These are phyloP conservation scores for Akebia trifoliata DNA, from an alignment of 164 flowering plant species.

Conservation along the genomic window DNA sequence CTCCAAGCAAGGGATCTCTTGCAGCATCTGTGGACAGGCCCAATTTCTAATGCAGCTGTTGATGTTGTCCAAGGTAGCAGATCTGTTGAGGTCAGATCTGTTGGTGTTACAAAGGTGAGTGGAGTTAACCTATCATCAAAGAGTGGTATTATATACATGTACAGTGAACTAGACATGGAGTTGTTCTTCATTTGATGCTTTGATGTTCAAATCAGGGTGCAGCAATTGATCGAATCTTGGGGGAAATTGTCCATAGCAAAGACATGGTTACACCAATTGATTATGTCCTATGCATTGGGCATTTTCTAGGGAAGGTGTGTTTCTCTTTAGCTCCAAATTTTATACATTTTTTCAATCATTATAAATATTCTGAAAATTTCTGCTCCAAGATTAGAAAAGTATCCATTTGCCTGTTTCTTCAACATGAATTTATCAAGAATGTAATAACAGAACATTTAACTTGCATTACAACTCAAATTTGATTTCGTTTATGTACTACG, in stretches of 20 bases:
- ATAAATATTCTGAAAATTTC: not conserved
- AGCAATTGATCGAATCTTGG: conserved; percentile 84
- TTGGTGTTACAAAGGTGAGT: conserved; percentile 89
- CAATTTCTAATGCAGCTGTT: conserved; percentile 91
- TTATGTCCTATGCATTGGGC: conserved; percentile 79
- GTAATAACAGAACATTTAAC: too few relatives aligned
- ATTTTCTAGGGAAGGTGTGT: conserved; percentile 72
- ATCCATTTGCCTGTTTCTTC: too few relatives aligned
- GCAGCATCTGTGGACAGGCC: conserved; percentile 97
- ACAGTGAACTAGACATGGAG: not conserved
- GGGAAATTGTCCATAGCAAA: conserved; percentile 71
- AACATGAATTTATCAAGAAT: too few relatives aligned
- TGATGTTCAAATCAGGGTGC: conserved; percentile 55
- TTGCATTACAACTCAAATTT: too few relatives aligned
- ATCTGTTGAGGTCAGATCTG: conserved; percentile 94
- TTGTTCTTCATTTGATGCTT: conserved; percentile 1
- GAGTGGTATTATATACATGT: not conserved
- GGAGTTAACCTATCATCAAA: not conserved
- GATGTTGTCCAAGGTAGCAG: conserved; percentile 96
- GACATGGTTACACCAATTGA: conserved; percentile 63
- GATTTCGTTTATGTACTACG: too few relatives aligned
- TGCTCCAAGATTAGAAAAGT: too few relatives aligned
- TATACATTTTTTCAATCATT: not conserved
- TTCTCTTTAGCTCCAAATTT: conserved; percentile 5
- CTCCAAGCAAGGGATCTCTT: conserved; percentile 94